Evolutionary conservation across 306 rosid genomes (phyloP).

Genomic region (Glycine soja): DNA sequence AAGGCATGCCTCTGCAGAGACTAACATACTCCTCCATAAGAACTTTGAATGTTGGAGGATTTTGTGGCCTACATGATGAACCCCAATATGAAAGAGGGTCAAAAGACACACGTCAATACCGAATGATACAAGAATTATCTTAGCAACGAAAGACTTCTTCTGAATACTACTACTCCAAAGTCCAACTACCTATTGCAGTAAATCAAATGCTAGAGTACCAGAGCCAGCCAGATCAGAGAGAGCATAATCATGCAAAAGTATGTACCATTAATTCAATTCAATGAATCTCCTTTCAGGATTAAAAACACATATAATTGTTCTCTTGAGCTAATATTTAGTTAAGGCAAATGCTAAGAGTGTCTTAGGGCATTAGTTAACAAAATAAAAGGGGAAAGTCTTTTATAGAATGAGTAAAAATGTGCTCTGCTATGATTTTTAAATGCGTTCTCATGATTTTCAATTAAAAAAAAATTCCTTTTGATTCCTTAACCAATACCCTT

Average conservation of each 20-base stretch:
- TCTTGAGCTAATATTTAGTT: neutral
- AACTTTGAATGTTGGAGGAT: slow-evolving; percentile 66
- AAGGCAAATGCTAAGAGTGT: no score
- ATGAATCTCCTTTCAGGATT: neutral
- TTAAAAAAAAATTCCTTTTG: no score
- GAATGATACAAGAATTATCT: neutral
- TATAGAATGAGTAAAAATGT: no score
- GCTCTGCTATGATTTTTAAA: no score
- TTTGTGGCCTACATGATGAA: slow-evolving; percentile 68
- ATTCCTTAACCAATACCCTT: no score
- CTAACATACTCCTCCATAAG: slow-evolving; percentile 79
- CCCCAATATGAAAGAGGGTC: slow-evolving; percentile 36
- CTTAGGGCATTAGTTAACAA: no score
- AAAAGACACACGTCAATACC: neutral
- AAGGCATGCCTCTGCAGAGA: slow-evolving; percentile 78
- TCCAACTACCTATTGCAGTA: slow-evolving; percentile 24
- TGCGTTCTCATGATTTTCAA: no score
- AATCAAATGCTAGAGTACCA: slow-evolving; percentile 11
- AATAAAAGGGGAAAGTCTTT: no score
- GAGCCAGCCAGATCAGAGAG: neutral
- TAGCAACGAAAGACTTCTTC: neutral
- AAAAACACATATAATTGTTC: slow-evolving; percentile 13
- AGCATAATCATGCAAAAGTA: slow-evolving; percentile 5
- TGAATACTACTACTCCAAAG: no score
- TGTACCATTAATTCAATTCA: neutral